Evolutionary conservation across 805 yeast genomes (phyloP).

Genomic region (Schwanniomyces polymorphus): DNA sequence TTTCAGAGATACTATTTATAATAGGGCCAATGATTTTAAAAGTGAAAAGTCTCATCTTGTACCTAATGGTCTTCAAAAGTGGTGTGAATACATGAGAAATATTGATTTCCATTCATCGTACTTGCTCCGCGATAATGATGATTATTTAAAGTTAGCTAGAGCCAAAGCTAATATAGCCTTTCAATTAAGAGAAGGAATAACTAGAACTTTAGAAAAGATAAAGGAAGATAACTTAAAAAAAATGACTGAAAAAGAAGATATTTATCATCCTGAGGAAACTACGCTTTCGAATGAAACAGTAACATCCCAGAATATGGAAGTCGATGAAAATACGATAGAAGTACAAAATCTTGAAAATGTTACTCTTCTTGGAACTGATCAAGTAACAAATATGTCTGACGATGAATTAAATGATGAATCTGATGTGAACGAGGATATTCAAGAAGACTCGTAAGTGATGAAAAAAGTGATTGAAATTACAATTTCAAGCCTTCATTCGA

Average conservation of each 20-base stretch:
- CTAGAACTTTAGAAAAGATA: neutral
- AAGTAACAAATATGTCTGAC: neutral
- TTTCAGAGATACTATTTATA: conserved; percentile 53
- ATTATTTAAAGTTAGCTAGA: conserved; percentile 46
- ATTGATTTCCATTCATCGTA: conserved; percentile 48
- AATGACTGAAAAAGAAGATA: neutral
- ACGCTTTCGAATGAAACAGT: neutral
- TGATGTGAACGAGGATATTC: neutral
- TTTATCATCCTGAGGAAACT: neutral
- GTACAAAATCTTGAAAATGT: neutral
- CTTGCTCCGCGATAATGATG: conserved; percentile 59
- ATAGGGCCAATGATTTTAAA: conserved; percentile 19
- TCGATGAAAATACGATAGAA: neutral
- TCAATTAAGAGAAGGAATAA: conserved; percentile 34
- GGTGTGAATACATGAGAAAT: conserved; percentile 36
- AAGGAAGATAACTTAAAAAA: neutral
- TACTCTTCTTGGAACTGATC: neutral
- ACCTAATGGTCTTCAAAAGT: conserved; percentile 37
- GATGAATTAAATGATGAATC: neutral
- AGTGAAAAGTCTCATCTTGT: conserved; percentile 9
- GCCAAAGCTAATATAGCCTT: conserved; percentile 46
- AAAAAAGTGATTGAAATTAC: neutral
- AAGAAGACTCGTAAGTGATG: neutral
- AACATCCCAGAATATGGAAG: neutral
- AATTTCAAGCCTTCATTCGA: neutral